Evolutionary conservation across 306 rosid genomes (phyloP), one percentile per base, ranked within the genome.

Genomic region (Prunus kanzakura): DNA sequence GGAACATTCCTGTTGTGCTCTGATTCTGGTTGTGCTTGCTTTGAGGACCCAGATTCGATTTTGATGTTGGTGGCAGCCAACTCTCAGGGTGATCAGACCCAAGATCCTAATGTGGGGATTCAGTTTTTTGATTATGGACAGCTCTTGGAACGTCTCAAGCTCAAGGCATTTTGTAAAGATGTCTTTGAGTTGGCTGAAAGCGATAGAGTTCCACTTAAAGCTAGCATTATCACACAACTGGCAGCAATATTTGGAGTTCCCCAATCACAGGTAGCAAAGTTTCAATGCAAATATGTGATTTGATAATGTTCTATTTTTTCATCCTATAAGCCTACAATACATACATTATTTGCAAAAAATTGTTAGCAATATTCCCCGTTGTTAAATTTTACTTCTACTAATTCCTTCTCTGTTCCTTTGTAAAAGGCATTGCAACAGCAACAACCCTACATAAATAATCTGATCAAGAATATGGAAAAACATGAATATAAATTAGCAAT

Each of bases 1-100:
- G 98, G 98, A 35, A 91, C 89, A 69, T 87, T 88, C 70, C 82
- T 93, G 0, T n/a, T 93, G 7, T 83, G 87, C 74, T 88, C 86
- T 2, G 77, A 81, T 61, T 14, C 11, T 1, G 85, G 84, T 3
- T 76, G 82, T 80, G 62, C 92, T 75, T 91, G 87, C 72, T 83
- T 82, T 78, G 93, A 81, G 66, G 64, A 81, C 60, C 85, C 89
- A 13, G 82, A 79, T 3, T 73, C 84, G 47, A 64, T 87, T 74
- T 74, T 63, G 65, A 15, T 84, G 71, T 72, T 93, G 12, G 7
- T 3, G 35, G 74, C 52, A 52, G 69, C 82, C 67, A 18, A 51
- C 32, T 46, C 83, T 2, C 2, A 18, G 18, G 12, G 5, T 57
- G 69, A 71, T 56, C 49, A 8, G 58, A 61, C 3, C 32, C 50